phyloP scores from a whole-genome alignment of 2,329 filamentous ascomycete species.

The Fusarium albidum region DNA sequence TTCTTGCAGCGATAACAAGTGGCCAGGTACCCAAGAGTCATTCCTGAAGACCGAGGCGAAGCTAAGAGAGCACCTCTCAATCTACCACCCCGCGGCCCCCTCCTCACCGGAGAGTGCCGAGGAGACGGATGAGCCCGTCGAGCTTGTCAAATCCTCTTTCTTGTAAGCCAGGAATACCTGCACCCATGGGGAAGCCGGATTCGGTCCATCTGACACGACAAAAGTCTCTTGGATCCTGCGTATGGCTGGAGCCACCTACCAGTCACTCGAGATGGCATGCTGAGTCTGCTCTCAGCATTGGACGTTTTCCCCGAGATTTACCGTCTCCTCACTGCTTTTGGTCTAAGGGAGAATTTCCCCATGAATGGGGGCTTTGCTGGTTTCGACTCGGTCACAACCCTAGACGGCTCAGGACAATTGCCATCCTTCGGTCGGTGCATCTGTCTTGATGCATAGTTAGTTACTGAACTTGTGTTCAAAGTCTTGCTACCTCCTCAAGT shows the following conservation, averaged over 20 bases:
- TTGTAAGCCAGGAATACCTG: neutral
- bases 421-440: neutral
- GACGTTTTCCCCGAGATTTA: neutral
- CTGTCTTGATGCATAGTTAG: too few species aligned
- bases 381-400: neutral
- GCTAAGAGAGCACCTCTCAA: neutral
- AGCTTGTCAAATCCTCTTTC: neutral
- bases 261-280: neutral
- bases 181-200: too few species aligned
- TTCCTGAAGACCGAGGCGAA: neutral
- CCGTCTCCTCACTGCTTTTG: neutral
- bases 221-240: neutral
- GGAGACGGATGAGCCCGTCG: neutral
- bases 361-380: constrained; percentile 3
- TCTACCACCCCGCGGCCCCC: neutral
- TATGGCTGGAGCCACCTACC: constrained; percentile 1
- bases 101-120: too few species aligned
- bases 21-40: neutral
- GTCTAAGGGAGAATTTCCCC: neutral
- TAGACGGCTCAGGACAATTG: neutral
- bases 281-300: neutral
- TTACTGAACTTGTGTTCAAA: neutral
- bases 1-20: too few species aligned
- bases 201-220: neutral
- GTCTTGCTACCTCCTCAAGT: constrained; percentile 7